phyloP scores from a whole-genome alignment of 148 eudicot genomes.

The Fallopia convolvulus region DNA sequence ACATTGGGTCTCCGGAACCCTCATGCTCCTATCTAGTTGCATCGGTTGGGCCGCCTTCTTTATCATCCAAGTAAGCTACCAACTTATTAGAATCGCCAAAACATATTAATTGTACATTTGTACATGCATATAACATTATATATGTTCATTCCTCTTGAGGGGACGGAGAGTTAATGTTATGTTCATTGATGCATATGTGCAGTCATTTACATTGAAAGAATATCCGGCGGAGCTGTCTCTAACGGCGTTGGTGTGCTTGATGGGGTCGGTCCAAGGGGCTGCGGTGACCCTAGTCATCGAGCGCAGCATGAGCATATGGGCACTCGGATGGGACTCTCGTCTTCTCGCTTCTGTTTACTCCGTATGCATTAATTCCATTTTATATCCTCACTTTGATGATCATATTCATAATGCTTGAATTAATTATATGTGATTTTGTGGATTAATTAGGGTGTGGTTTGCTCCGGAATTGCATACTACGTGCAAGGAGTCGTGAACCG shows the following conservation, averaged over 20 bases:
- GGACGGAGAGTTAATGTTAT: too few species aligned
- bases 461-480: slow-evolving; percentile 60
- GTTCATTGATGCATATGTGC: not conserved
- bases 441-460: slow-evolving; percentile 38
- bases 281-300: slow-evolving; percentile 42
- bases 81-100: too few species aligned
- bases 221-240: slow-evolving; percentile 60
- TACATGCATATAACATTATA: too few species aligned
- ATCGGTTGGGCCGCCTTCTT: slow-evolving; percentile 56
- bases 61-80: slow-evolving; percentile 38
- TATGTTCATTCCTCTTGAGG: too few species aligned
- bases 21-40: slow-evolving; percentile 36
- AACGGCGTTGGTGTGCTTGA: slow-evolving; percentile 35
- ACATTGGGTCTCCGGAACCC: slow-evolving; percentile 51
- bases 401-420: not conserved
- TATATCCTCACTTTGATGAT: not conserved
- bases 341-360: slow-evolving; percentile 64
- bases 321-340: slow-evolving; percentile 54
- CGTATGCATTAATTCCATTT: slow-evolving; percentile 20
- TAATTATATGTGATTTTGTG: not conserved
- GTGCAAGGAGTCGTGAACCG: slow-evolving; percentile 51
- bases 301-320: slow-evolving; percentile 43
- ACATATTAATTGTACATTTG: not conserved
- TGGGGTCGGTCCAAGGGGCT: slow-evolving; percentile 52
- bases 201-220: slow-evolving; percentile 50